phyloP scores from a whole-genome alignment of 225 moss, liverwort and hornwort genomes.

The Pseudisothecium myosuroides region DNA sequence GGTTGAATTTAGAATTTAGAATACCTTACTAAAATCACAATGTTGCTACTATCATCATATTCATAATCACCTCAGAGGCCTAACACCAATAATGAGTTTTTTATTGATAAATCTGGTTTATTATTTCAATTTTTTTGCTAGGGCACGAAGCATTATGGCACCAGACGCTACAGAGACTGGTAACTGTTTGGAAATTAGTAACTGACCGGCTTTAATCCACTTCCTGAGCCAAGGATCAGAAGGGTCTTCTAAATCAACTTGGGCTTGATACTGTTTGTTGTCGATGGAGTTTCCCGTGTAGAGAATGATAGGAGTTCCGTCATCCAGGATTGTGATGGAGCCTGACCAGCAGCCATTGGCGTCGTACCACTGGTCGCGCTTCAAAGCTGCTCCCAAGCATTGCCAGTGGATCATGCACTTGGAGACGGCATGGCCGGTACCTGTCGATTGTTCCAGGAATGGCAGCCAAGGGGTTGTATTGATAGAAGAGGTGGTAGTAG shows the following conservation, averaged over 20 bases:
- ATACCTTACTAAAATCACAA: background rate
- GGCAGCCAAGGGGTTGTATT: background rate
- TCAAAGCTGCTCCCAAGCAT: background rate
- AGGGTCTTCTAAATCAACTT: constrained; percentile 32
- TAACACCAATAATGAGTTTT: background rate
- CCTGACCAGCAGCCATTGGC: background rate
- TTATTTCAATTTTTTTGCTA: background rate
- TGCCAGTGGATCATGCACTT: background rate
- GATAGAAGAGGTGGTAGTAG: constrained; percentile 26
- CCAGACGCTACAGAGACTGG: background rate
- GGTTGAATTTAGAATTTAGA: background rate
- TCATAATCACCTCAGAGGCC: background rate
- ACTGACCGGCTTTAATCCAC: background rate
- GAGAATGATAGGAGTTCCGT: background rate
- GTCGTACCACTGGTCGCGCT: background rate
- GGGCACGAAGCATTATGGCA: background rate
- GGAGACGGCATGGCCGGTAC: background rate
- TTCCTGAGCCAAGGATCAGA: constrained; percentile 39
- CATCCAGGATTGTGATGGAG: background rate
- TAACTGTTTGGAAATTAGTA: background rate
- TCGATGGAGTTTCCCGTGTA: constrained; percentile 10
- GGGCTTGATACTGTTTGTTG: constrained; percentile 20
- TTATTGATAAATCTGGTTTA: too few species aligned
- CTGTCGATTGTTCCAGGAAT: background rate
- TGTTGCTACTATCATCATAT: background rate